Evolutionary conservation across 352 stramenopile species (phyloP), one percentile per base, ranked within the genome.

Genomic region (Globisporangium cystogenes): DNA sequence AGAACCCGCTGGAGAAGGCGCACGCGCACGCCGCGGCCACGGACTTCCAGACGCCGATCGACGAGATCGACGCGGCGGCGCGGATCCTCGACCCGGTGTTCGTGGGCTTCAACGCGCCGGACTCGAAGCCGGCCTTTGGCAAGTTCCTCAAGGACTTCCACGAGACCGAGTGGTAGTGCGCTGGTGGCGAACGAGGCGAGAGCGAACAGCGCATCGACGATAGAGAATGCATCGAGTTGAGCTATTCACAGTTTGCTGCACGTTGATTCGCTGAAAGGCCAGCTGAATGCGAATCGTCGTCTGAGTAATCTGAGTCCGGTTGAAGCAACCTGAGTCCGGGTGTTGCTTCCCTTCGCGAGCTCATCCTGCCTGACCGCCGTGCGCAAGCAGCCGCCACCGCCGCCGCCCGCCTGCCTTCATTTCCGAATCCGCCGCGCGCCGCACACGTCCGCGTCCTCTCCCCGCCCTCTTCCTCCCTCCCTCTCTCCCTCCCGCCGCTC

Each of bases 31-130:
- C 92, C 0, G 60, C 87, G 48, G 86, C 69, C 14, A 95, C 97
- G 70, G 74, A 96, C 50, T 99, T 99, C 73, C 95, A 95, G 79
- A 99, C 95, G 27, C 96, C 96, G 7, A 98, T 99, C 60, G 96
- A 99, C 73, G 96, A 99, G 74, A 87, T 98, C 43, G 96, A 99
- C 72, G 96, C 95, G 4, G 84, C 96, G 7, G 90, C 93, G 15
- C 86, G 96, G 29, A 95, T 99, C 24, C 64, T 99, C 24, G 96
- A 99, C 72, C 94, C 96, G 0, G 88, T 98, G 27, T 98, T 99
- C 67, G 72, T 85, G 21, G 93, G 79, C 56, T 90, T 76, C 72
- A 91, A 85, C 59, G 70, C 62, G 39, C 40, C 27, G 0, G 40
- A 56, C 0, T 66, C 78, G 57, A 72, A 89, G 51, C 60, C 67